These are phyloP conservation scores for Leccinum fibrillosum DNA, from an alignment of 768 basidiomycete genomes.

Conservation along the genomic window DNA sequence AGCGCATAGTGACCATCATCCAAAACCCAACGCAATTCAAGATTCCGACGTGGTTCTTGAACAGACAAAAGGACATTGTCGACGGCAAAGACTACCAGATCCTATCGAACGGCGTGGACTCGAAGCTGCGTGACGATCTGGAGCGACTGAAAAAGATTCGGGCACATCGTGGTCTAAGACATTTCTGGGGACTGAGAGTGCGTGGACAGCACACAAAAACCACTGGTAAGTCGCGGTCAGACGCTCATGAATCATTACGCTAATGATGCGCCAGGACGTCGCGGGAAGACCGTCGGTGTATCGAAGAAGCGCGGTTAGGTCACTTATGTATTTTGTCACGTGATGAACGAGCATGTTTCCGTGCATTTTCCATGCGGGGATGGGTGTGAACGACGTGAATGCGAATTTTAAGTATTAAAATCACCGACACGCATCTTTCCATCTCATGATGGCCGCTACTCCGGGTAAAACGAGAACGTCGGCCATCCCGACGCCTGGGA, in stretches of 20 bases:
- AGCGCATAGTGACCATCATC: slow-evolving; percentile 98
- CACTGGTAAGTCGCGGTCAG: slow-evolving; percentile 57
- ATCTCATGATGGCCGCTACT: slow-evolving; percentile 24
- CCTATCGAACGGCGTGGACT: slow-evolving; percentile 94
- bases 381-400: neutral
- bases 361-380: neutral
- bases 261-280: slow-evolving; percentile 59
- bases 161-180: slow-evolving; percentile 89
- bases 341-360: slow-evolving; percentile 5
- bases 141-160: slow-evolving; percentile 99
- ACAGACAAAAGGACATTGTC: slow-evolving; percentile 97
- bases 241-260: neutral
- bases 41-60: slow-evolving; percentile 98
- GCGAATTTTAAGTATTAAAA: neutral
- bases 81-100: slow-evolving; percentile 98
- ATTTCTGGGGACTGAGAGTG: slow-evolving; percentile 93
- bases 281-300: slow-evolving; percentile 94
- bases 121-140: slow-evolving; percentile 96
- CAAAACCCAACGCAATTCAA: slow-evolving; percentile 99
- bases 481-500: slow-evolving; percentile 47
- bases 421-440: neutral
- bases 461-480: slow-evolving; percentile 42
- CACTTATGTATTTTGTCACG: slow-evolving; percentile 19
- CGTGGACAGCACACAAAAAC: slow-evolving; percentile 99
- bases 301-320: slow-evolving; percentile 79